These are phyloP conservation scores for Pseudopithomyces chartarum DNA, from an alignment of 2,329 filamentous ascomycete species.

Conservation along the genomic window DNA sequence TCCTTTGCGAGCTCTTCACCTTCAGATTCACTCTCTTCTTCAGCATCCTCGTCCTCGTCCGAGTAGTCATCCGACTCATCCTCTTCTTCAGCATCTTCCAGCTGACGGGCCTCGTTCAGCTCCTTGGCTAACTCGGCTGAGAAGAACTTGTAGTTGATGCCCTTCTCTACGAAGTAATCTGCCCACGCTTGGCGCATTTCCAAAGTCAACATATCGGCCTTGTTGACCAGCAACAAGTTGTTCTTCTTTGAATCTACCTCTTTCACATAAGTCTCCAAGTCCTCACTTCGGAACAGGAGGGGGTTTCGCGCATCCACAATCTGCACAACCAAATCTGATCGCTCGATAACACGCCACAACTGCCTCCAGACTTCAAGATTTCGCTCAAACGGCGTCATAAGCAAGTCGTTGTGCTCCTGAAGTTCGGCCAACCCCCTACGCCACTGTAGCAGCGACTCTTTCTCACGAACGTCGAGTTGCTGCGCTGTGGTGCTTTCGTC, in stretches of 20 bases:
- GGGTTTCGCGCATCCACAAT: slow-evolving; percentile 98
- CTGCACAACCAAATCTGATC: slow-evolving; percentile 93
- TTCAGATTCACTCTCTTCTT: slow-evolving; percentile 53
- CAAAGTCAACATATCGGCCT: slow-evolving; percentile 97
- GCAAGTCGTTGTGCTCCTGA: slow-evolving; percentile 88
- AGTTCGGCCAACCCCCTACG: slow-evolving; percentile 87
- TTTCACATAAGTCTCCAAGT: slow-evolving; percentile 92
- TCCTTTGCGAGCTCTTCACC: slow-evolving; percentile 54
- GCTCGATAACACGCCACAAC: slow-evolving; percentile 95
- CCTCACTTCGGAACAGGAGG: slow-evolving; percentile 89
- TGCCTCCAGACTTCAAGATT: slow-evolving; percentile 98
- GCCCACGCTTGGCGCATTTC: slow-evolving; percentile 85
- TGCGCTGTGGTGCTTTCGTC: slow-evolving; percentile 81
- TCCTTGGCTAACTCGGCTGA: slow-evolving; percentile 92
- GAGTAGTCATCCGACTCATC: slow-evolving; percentile 36
- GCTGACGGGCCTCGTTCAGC: slow-evolving; percentile 73
- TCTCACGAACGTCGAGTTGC: slow-evolving; percentile 79
- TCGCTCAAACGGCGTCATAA: slow-evolving; percentile 97
- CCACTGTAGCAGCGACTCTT: slow-evolving; percentile 84
- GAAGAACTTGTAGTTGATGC: slow-evolving; percentile 94
- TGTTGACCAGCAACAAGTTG: slow-evolving; percentile 94
- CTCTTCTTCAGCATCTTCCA: slow-evolving; percentile 58
- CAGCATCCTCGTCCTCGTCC: slow-evolving; percentile 48
- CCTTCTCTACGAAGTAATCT: slow-evolving; percentile 77
- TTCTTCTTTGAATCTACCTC: slow-evolving; percentile 86